Conservation (phyloP, 805 yeast species). For the Hanseniaspora valbyensis region DNA sequence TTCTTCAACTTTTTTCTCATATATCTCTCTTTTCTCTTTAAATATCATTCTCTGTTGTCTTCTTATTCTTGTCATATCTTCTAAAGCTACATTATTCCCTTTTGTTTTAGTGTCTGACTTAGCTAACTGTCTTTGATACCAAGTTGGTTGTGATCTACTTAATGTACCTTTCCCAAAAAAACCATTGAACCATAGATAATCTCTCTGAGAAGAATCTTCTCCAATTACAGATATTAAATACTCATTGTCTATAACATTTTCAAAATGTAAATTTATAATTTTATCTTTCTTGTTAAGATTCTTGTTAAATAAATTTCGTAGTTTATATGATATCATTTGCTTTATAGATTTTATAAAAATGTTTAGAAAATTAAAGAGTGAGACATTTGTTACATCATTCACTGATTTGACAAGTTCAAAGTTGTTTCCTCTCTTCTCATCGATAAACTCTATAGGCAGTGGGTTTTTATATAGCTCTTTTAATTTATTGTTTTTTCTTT, state of each 20-base stretch:
- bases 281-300: background rate
- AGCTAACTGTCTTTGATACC: constrained; percentile 55
- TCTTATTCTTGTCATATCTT: constrained; percentile 65
- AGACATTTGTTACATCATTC: background rate
- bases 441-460: background rate
- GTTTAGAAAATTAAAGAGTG: background rate
- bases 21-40: constrained; percentile 53
- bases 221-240: constrained; percentile 1
- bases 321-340: background rate
- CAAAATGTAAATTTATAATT: constrained; percentile 29
- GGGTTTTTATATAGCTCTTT: background rate
- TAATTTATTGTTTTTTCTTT: background rate
- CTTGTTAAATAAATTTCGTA: background rate
- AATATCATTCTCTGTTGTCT: constrained; percentile 61
- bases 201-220: constrained; percentile 34
- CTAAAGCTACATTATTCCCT: constrained; percentile 38
- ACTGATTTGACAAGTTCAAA: constrained; percentile 2
- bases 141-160: constrained; percentile 86
- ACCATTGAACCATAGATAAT: constrained; percentile 65
- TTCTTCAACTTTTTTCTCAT: constrained; percentile 42
- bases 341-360: background rate
- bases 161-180: constrained; percentile 88
- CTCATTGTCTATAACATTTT: constrained; percentile 21
- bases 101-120: constrained; percentile 36
- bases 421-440: background rate